Conservation (phyloP, 2,329 filamentous ascomycete species). For the Fusarium equiseti region DNA sequence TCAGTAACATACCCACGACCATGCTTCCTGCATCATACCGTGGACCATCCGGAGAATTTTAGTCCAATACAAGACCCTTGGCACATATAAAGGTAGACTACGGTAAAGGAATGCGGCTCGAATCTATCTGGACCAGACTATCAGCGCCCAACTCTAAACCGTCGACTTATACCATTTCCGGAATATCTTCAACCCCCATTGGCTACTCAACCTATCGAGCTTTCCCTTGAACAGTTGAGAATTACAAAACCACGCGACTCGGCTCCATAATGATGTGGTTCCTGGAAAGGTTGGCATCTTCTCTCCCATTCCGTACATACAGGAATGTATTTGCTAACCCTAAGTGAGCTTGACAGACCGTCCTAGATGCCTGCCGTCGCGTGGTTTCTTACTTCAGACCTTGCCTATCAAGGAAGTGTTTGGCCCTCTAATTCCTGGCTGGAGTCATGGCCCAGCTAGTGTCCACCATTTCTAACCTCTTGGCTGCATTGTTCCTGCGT, state of each 20-base stretch:
- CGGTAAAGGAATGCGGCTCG: conserved; percentile 27
- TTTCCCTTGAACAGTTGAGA: background rate
- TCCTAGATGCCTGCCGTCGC: background rate
- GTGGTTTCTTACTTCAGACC: background rate
- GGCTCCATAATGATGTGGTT: background rate
- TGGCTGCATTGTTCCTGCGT: conserved; percentile 17
- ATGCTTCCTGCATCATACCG: background rate
- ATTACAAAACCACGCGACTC: background rate
- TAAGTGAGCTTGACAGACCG: background rate
- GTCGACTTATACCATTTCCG: conserved; percentile 24
- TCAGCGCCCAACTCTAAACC: background rate
- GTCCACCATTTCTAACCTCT: conserved; percentile 8
- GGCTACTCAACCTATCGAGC: background rate
- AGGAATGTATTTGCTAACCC: conserved; percentile 2
- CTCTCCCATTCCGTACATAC: conserved; percentile 4
- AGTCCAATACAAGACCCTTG: background rate
- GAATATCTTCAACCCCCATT: background rate
- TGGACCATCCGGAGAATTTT: background rate
- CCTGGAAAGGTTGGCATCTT: background rate
- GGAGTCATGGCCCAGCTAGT: background rate
- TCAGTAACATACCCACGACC: background rate
- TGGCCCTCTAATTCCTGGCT: background rate
- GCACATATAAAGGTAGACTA: background rate
- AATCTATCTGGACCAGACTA: conserved; percentile 8
- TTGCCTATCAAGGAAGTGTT: conserved; percentile 6